A percentile compares a stretch with the other conserved stretches of the same genome.
Evolutionary conservation across 2,329 filamentous ascomycete genomes (phyloP).

Genomic region (Berkeleyomyces rouxiae): DNA sequence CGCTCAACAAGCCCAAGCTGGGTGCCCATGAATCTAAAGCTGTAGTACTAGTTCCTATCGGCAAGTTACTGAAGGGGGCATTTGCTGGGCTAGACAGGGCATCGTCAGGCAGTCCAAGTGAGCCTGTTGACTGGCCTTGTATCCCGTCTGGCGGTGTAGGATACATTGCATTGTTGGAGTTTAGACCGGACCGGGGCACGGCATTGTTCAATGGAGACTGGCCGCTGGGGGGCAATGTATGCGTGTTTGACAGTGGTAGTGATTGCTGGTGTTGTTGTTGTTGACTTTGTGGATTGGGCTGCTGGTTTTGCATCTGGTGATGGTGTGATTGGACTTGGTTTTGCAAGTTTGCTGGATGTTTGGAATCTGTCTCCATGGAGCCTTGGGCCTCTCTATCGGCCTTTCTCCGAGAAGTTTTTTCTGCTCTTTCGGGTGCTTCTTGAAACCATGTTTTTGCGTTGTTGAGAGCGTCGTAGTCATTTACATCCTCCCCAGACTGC

Average conservation of each 20-base stretch:
- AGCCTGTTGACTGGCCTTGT: slow-evolving; percentile 24
- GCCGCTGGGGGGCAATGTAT: slow-evolving; percentile 28
- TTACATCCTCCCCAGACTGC: slow-evolving; percentile 22
- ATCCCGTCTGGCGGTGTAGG: slow-evolving; percentile 55
- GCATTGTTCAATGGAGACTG: slow-evolving; percentile 31
- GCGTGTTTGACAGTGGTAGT: slow-evolving; percentile 14
- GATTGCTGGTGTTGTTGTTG: neutral
- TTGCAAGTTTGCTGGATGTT: neutral
- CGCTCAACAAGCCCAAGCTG: slow-evolving; percentile 26
- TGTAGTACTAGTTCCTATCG: slow-evolving; percentile 5
- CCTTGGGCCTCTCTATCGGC: slow-evolving; percentile 30
- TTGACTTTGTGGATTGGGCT: neutral
- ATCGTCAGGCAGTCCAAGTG: slow-evolving; percentile 31
- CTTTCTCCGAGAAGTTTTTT: slow-evolving; percentile 30
- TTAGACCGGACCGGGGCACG: slow-evolving; percentile 33
- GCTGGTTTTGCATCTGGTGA: neutral
- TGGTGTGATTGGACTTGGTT: neutral
- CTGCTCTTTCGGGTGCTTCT: slow-evolving; percentile 29
- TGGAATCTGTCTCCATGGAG: neutral
- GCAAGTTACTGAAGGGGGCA: neutral
- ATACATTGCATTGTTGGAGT: slow-evolving; percentile 38
- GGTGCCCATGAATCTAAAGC: slow-evolving; percentile 18
- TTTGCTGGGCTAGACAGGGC: slow-evolving; percentile 35
- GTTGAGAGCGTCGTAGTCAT: slow-evolving; percentile 32
- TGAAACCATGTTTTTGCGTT: slow-evolving; percentile 34